Base-by-base conservation (phyloP, 495 filamentous ascomycete genomes). In the Penicillium bialowiezense region DNA sequence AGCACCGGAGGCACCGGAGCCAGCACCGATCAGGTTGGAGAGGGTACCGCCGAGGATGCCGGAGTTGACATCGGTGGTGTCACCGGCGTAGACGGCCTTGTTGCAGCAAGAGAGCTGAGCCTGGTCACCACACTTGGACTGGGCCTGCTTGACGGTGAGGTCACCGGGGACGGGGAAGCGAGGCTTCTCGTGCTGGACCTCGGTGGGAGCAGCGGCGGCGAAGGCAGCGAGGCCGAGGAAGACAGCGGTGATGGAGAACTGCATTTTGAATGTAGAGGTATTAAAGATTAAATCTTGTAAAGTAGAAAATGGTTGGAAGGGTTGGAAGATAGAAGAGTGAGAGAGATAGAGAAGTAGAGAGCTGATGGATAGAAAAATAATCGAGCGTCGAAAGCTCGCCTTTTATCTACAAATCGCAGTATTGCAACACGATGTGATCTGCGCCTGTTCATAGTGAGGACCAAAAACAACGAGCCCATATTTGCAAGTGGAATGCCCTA, bases 81-180 rank as follows among this genome's bases (percentile, higher is more conserved):
- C 74, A 36, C 72, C 71, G n/a, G 67, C 66, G 58, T 73, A 71
- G 50, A 40, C 60, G 44, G 67, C 63, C 49, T 76, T 68, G 58
- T 77, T 75, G 36, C 71, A 73, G 67, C 76, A 77, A 50, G 70
- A 67, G 38, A 79, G 69, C 58, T 74, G 60, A 52, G 76, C 71
- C 63, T 76, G 62, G 55, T 68, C 55, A 58, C 76, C 76, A 47
- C 76, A 79, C 59, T 72, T 74, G 58, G 67, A 62, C 46, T 70
- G 65, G 17, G 68, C 76, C 62, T 78, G 60, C 59, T 71, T 55
- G 59, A 77, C 62, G 41, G 76, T 78, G 43, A 75, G 58, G 57
- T 59, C 44, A 51, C 69, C 63, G 33, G 68, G 70, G 28, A 69
- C 67, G 48, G 64, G 59, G 63, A 64, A 70, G 55, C 48, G 50